Conservation (phyloP, 2,329 filamentous ascomycete species). For the Colletotrichum tanaceti region DNA sequence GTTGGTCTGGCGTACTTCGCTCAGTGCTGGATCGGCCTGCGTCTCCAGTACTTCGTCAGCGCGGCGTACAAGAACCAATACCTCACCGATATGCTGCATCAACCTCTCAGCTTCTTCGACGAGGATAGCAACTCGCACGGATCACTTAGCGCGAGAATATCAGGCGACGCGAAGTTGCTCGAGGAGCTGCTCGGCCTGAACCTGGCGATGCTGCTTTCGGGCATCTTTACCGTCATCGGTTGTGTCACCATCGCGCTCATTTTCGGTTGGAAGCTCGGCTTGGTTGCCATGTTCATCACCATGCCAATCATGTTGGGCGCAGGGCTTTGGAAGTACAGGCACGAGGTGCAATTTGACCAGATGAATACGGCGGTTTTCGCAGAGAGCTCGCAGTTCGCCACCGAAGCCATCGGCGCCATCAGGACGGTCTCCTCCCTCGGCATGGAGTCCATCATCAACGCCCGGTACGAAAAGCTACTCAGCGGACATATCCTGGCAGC, state of each 20-base stretch:
- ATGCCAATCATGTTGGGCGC: conserved; percentile 51
- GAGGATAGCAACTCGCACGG: conserved; percentile 47
- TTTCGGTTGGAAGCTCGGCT: conserved; percentile 53
- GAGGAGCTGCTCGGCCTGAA: conserved; percentile 50
- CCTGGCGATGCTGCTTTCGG: conserved; percentile 46
- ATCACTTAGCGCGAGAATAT: conserved; percentile 44
- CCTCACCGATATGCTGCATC: conserved; percentile 46
- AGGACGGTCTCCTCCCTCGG: conserved; percentile 71
- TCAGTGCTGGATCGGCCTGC: conserved; percentile 43
- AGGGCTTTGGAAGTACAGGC: conserved; percentile 54
- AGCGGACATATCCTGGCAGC: conserved; percentile 49
- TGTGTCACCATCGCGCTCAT: conserved; percentile 47
- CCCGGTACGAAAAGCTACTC: conserved; percentile 52
- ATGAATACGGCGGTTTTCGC: conserved; percentile 69
- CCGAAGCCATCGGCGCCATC: conserved; percentile 71
- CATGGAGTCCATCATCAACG: conserved; percentile 67
- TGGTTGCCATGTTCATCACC: conserved; percentile 52
- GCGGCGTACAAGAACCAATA: conserved; percentile 44
- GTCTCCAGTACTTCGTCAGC: conserved; percentile 37
- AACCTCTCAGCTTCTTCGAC: conserved; percentile 48
- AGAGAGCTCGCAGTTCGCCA: conserved; percentile 71
- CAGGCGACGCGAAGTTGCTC: conserved; percentile 48
- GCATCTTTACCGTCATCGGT: conserved; percentile 47
- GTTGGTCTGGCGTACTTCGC: conserved; percentile 47
- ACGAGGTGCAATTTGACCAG: conserved; percentile 66